These are phyloP conservation scores for Aschersonia sp. DNA, from an alignment of 2,329 filamentous ascomycete species.

Conservation along the genomic window DNA sequence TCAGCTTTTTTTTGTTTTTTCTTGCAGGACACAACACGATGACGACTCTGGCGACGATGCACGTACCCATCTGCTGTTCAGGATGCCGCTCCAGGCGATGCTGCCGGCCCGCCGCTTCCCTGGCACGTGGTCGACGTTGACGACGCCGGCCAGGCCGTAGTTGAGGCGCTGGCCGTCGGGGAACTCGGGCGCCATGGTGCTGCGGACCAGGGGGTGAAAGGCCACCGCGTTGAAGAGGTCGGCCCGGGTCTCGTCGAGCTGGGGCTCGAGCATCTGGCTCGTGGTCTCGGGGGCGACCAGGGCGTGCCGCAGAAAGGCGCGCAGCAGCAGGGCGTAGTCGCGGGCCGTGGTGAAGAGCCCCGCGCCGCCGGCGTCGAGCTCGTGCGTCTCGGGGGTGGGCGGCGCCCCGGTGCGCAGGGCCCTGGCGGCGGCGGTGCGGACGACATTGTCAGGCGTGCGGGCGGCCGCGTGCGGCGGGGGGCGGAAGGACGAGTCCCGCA, in stretches of 20 bases:
- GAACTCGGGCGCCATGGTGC: slow-evolving; percentile 22
- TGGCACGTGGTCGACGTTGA: slow-evolving; percentile 23
- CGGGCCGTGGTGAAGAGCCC: slow-evolving; percentile 25
- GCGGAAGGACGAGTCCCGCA: slow-evolving; percentile 22
- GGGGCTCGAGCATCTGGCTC: slow-evolving; percentile 23
- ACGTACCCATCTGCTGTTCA: slow-evolving; percentile 27
- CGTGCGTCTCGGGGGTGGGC: slow-evolving; percentile 14
- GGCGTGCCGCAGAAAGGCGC: slow-evolving; percentile 15
- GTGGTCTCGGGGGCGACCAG: slow-evolving; percentile 16
- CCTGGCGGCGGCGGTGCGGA: slow-evolving; percentile 8
- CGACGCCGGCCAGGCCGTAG: slow-evolving; percentile 22
- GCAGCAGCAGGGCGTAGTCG: slow-evolving; percentile 24
- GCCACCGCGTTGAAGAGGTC: slow-evolving; percentile 7
- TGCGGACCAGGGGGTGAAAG: slow-evolving; percentile 9
- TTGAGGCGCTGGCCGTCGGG: slow-evolving; percentile 15
- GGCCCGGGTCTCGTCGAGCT: slow-evolving; percentile 18
- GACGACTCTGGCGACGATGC: too few relatives aligned
- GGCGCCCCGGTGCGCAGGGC: slow-evolving; percentile 7
- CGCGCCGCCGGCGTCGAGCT: slow-evolving; percentile 26
- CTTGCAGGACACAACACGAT: neutral
- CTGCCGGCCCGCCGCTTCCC: slow-evolving; percentile 26
- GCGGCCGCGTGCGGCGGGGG: slow-evolving; percentile 12
- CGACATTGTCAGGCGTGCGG: slow-evolving; percentile 8
- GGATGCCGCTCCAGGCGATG: slow-evolving; percentile 27
- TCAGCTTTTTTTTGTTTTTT: neutral